A percentile compares a stretch with the other conserved stretches of the same genome.
phyloP scores from a whole-genome alignment of 2,329 filamentous ascomycete genomes.

The Colletotrichum sublineola region DNA sequence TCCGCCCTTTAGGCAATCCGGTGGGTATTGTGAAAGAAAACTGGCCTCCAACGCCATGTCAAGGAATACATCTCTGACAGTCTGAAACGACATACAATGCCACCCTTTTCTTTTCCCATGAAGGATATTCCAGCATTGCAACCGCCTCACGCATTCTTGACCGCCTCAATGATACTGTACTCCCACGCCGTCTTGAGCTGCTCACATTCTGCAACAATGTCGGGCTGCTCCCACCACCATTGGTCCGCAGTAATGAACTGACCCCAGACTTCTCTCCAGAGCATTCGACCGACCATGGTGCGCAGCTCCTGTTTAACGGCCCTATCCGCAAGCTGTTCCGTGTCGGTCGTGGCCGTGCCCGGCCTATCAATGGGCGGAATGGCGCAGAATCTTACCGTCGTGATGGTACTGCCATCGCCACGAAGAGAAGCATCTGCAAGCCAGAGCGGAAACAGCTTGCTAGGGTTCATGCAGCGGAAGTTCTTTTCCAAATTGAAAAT shows the following conservation, averaged over 20 bases:
- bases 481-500: constrained; percentile 69
- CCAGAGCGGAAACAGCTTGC: constrained; percentile 70
- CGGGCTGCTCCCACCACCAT: constrained; percentile 75
- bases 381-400: constrained; percentile 64
- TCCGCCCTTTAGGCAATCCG: constrained; percentile 3
- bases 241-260: constrained; percentile 59
- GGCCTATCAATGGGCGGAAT: constrained; percentile 50
- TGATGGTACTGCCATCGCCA: constrained; percentile 61
- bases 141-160: constrained; percentile 57
- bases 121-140: constrained; percentile 27
- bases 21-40: constrained; percentile 39
- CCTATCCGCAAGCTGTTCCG: constrained; percentile 47
- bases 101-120: not conserved
- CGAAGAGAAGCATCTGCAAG: constrained; percentile 67
- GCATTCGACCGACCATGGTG: constrained; percentile 65
- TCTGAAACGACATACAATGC: constrained; percentile 4
- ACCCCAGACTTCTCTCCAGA: constrained; percentile 75
- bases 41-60: constrained; percentile 35
- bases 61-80: constrained; percentile 13
- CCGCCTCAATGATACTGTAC: constrained; percentile 68
- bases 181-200: constrained; percentile 69
- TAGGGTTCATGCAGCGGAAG: constrained; percentile 72
- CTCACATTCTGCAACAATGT: constrained; percentile 67
- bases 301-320: constrained; percentile 62
- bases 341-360: constrained; percentile 44